These are phyloP conservation scores for Trypanosoma lewisi DNA, from an alignment of 208 protist species.

Conservation along the genomic window DNA sequence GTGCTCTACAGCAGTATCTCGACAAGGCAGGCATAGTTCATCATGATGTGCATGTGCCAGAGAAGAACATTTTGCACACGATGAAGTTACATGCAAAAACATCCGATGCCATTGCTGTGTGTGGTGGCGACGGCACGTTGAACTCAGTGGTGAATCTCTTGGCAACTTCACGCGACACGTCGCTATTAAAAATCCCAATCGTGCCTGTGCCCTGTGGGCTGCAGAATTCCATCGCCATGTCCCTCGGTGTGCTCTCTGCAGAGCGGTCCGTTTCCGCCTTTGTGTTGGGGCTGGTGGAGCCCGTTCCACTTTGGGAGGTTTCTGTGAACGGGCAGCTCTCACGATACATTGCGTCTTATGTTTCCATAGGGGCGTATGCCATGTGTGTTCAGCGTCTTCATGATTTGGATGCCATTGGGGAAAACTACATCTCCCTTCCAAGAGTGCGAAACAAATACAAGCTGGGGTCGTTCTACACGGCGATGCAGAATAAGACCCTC, in stretches of 20 bases:
- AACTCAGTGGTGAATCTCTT: conserved; percentile 69
- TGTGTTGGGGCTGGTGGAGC: conserved; percentile 47
- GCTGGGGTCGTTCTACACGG: conserved; percentile 53
- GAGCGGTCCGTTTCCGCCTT: conserved; percentile 65
- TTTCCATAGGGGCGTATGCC: conserved; percentile 61
- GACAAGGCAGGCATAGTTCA: conserved; percentile 67
- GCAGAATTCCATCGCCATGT: conserved; percentile 76
- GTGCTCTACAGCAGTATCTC: conserved; percentile 61
- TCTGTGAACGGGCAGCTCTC: conserved; percentile 29
- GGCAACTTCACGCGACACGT: conserved; percentile 9
- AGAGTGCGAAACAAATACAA: conserved; percentile 33
- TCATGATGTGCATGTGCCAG: conserved; percentile 48
- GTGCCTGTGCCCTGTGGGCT: conserved; percentile 66
- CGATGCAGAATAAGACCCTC: conserved; percentile 28
- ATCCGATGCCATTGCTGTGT: conserved; percentile 52
- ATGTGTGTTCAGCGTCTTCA: conserved; percentile 47
- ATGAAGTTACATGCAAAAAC: conserved; percentile 22
- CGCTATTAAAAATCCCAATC: conserved; percentile 35
- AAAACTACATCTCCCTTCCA: conserved; percentile 62
- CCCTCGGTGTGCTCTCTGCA: conserved; percentile 58
- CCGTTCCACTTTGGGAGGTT: conserved; percentile 73
- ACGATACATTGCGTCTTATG: conserved; percentile 70
- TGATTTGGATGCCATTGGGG: conserved; percentile 38
- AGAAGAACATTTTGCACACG: conserved; percentile 34
- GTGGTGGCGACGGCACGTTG: conserved; percentile 80